Evolutionary conservation across 192 early-diverging fungal genomes (phyloP).

Genomic region (Spizellomyces sp.): DNA sequence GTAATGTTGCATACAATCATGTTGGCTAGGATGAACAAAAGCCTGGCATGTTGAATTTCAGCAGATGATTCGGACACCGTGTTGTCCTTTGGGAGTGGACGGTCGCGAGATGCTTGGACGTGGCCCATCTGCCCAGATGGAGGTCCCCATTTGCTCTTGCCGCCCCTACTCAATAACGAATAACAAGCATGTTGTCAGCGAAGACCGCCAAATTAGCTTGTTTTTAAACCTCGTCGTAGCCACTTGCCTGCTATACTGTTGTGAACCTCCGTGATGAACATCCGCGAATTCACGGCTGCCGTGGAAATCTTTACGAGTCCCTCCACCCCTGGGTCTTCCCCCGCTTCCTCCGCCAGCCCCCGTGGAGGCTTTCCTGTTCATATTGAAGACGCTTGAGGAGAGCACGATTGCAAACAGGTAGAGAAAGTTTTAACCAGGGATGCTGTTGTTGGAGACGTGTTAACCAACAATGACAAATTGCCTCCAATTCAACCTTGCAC

Average conservation of each 20-base stretch:
- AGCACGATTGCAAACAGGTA: no score
- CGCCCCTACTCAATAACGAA: background rate
- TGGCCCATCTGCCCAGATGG: no score
- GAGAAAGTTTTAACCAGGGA: no score
- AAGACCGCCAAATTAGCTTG: no score
- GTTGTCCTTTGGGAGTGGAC: background rate
- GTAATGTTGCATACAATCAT: slow-evolving; percentile 58
- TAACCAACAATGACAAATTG: no score
- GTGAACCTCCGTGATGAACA: background rate
- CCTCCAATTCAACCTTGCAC: no score
- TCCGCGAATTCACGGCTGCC: slow-evolving; percentile 1
- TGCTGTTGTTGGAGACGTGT: no score
- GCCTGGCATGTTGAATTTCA: slow-evolving; percentile 55
- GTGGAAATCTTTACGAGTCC: slow-evolving; percentile 3
- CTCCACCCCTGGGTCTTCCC: slow-evolving; percentile 2
- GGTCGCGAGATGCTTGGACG: no score
- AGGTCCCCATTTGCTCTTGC: background rate
- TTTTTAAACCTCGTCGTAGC: no score
- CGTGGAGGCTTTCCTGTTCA: no score
- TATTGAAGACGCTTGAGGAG: no score
- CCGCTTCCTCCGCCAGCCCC: slow-evolving; percentile 2
- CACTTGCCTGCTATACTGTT: background rate
- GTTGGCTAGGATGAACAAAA: slow-evolving; percentile 66
- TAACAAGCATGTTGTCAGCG: no score
- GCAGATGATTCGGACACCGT: background rate